Evolutionary conservation across 495 filamentous ascomycete genomes (phyloP).

Genomic region (Filosporella fistucella): DNA sequence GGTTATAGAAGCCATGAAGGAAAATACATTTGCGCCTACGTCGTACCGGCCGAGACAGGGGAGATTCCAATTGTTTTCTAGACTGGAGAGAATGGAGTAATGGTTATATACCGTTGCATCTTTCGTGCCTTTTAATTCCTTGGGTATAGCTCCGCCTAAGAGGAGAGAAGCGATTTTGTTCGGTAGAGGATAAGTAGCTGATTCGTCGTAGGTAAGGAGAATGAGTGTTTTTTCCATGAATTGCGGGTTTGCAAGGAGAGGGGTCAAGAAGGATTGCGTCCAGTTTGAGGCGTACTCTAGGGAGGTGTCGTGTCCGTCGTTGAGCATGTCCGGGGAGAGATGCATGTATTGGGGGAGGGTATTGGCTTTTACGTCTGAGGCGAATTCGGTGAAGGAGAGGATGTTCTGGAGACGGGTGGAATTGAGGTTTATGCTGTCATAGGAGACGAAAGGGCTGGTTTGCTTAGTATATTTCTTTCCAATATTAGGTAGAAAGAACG

Average conservation of each 20-base stretch:
- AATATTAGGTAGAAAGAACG: slow-evolving; percentile 11
- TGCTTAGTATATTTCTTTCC: slow-evolving; percentile 5
- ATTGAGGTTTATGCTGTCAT: slow-evolving; percentile 42
- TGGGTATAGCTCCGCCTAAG: slow-evolving; percentile 58
- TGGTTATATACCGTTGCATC: slow-evolving; percentile 70
- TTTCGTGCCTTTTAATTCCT: slow-evolving; percentile 47
- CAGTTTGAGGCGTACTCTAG: slow-evolving; percentile 55
- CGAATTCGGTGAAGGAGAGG: slow-evolving; percentile 53
- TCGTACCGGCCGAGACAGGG: slow-evolving; percentile 66
- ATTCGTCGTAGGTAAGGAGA: slow-evolving; percentile 66
- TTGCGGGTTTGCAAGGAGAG: slow-evolving; percentile 50
- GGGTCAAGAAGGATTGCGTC: slow-evolving; percentile 51
- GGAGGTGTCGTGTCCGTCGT: slow-evolving; percentile 65
- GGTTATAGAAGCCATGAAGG: slow-evolving; percentile 52
- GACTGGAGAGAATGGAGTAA: slow-evolving; percentile 61
- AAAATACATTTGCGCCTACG: slow-evolving; percentile 65
- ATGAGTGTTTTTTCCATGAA: slow-evolving; percentile 63
- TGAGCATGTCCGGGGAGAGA: slow-evolving; percentile 68
- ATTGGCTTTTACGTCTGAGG: slow-evolving; percentile 46
- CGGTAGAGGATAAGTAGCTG: slow-evolving; percentile 45
- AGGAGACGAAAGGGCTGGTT: slow-evolving; percentile 42
- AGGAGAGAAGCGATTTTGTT: slow-evolving; percentile 61
- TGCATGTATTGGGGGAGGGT: slow-evolving; percentile 64
- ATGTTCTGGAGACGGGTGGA: slow-evolving; percentile 52
- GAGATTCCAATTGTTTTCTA: slow-evolving; percentile 64